Percentiles rank a stretch among this genome's conserved stretches.
These are phyloP conservation scores for Kregervanrija delftensis DNA, from an alignment of 805 yeast genomes.

Conservation along the genomic window DNA sequence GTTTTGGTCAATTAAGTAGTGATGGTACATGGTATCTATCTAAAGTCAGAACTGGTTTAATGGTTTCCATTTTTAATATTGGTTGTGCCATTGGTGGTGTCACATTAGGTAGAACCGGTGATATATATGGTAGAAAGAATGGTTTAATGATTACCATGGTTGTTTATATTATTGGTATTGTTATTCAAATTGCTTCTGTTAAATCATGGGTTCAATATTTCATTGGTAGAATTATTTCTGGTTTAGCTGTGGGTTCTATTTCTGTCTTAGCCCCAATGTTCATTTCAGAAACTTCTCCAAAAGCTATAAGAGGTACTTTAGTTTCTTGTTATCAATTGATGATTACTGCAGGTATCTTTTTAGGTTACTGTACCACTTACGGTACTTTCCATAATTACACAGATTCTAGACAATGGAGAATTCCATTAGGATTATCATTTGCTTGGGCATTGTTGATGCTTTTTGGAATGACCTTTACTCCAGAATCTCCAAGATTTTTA, in stretches of 20 bases:
- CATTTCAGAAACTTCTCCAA: constrained; percentile 66
- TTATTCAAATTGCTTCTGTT: constrained; percentile 52
- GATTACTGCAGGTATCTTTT: constrained; percentile 64
- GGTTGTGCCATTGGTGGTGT: constrained; percentile 74
- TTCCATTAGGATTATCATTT: constrained; percentile 48
- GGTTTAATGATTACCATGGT: constrained; percentile 48
- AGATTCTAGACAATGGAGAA: constrained; percentile 58
- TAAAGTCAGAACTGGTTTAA: constrained; percentile 49
- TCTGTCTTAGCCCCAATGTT: constrained; percentile 50
- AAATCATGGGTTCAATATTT: constrained; percentile 56
- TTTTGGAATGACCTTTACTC: constrained; percentile 49
- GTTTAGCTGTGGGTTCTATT: constrained; percentile 49
- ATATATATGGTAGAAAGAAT: constrained; percentile 51
- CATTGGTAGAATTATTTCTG: constrained; percentile 54
- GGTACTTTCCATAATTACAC: constrained; percentile 48
- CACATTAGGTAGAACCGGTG: constrained; percentile 49
- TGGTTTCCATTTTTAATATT: constrained; percentile 63
- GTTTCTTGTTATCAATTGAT: constrained; percentile 65
- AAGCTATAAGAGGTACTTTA: constrained; percentile 61
- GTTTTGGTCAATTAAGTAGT: constrained; percentile 42
- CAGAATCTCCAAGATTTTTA: constrained; percentile 65
- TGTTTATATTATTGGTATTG: constrained; percentile 54
- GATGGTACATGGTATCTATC: constrained; percentile 40
- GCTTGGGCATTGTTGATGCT: constrained; percentile 47
- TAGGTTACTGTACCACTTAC: constrained; percentile 62